A percentile compares a stretch with the other conserved stretches of the same genome.
Evolutionary conservation across 495 filamentous ascomycete species (phyloP).

Genomic region (Talaromyces trachyspermus): DNA sequence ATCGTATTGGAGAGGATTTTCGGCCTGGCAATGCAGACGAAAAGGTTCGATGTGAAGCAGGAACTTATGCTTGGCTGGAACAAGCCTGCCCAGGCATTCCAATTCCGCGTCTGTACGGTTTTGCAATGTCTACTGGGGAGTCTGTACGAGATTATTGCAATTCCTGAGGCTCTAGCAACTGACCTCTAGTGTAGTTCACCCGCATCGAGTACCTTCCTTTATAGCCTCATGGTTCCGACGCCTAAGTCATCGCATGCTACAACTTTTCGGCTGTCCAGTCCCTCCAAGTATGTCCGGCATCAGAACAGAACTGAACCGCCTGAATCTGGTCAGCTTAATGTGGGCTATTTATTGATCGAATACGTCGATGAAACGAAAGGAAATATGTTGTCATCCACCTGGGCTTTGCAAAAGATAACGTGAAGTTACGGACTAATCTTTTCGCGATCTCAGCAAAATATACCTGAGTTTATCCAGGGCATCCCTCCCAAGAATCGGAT

Average conservation of each 20-base stretch:
- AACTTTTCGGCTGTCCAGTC: no score
- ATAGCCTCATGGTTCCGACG: no score
- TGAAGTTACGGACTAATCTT: slow-evolving; percentile 14
- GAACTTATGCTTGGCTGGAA: slow-evolving; percentile 22
- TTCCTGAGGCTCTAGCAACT: neutral
- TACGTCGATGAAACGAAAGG: slow-evolving; percentile 20
- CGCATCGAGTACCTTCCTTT: slow-evolving; percentile 14
- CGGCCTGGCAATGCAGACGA: slow-evolving; percentile 29
- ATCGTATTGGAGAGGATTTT: slow-evolving; percentile 26
- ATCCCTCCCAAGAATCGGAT: slow-evolving; percentile 16
- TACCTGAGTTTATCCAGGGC: slow-evolving; percentile 14
- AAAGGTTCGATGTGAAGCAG: slow-evolving; percentile 30
- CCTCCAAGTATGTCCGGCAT: slow-evolving; percentile 20
- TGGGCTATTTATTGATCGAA: slow-evolving; percentile 29
- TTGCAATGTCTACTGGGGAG: slow-evolving; percentile 23
- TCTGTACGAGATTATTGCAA: slow-evolving; percentile 13
- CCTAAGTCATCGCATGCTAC: no score
- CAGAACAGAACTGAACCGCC: neutral
- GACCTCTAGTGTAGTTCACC: slow-evolving; percentile 15
- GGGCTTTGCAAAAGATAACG: slow-evolving; percentile 17
- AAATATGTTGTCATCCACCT: slow-evolving; percentile 27
- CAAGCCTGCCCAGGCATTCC: slow-evolving; percentile 14
- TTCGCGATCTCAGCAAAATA: slow-evolving; percentile 18
- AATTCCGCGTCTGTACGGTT: slow-evolving; percentile 27
- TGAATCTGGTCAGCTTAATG: no score